These are phyloP conservation scores for Penstemon eatonii DNA, from an alignment of 257 asterid species.

Conservation along the genomic window DNA sequence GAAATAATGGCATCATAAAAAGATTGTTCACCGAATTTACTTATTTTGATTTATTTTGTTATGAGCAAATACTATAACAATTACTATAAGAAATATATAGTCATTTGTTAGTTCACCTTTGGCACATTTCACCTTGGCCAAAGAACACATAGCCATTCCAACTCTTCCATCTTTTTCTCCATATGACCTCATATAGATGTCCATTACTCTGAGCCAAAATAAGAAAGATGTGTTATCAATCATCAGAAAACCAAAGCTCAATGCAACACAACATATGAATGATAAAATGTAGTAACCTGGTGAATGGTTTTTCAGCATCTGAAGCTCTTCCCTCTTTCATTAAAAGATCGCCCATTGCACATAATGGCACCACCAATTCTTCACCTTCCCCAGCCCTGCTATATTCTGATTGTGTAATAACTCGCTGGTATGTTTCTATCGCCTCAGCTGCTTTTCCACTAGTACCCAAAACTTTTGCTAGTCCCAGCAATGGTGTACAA, in stretches of 20 bases:
- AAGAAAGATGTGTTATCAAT: conserved; percentile 22
- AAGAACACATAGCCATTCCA: conserved; percentile 76
- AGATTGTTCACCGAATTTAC: too few species aligned
- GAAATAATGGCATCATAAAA: too few species aligned
- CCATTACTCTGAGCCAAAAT: conserved; percentile 50
- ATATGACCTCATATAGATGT: conserved; percentile 49
- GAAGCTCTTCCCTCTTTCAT: conserved; percentile 55
- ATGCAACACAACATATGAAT: conserved; percentile 9
- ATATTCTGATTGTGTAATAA: conserved; percentile 50
- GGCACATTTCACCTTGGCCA: conserved; percentile 51
- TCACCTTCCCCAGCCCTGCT: conserved; percentile 48
- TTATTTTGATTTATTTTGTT: too few species aligned
- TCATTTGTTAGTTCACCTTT: conserved; percentile 31
- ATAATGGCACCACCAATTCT: conserved; percentile 63
- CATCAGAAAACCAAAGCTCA: background rate
- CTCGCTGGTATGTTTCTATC: conserved; percentile 52
- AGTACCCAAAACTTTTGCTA: conserved; percentile 59
- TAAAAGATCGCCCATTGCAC: conserved; percentile 66
- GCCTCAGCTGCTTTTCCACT: conserved; percentile 60
- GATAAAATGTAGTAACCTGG: conserved; percentile 45
- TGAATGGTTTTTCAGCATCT: conserved; percentile 69
- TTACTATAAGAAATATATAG: conserved; percentile 25
- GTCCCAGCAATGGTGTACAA: conserved; percentile 67
- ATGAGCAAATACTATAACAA: conserved; percentile 41
- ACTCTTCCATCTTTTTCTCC: conserved; percentile 81